Base-by-base conservation (phyloP, 1,284 basidiomycete species). In the Irpex sp. region DNA sequence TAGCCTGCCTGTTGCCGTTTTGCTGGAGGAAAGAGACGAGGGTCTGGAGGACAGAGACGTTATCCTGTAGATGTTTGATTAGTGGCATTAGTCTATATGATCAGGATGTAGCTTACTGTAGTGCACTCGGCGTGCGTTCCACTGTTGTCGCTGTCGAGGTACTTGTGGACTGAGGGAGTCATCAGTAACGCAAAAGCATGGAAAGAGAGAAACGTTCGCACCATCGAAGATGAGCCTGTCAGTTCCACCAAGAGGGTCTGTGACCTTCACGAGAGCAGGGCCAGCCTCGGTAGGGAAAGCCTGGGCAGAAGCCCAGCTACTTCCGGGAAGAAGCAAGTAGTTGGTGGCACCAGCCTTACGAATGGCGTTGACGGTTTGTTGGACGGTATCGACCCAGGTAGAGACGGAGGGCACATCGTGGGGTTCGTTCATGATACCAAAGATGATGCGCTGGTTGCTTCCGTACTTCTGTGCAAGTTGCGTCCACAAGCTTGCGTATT, bases 81-180 rank as follows among this genome's bases (percentile, higher is more conserved):
- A 42, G 51, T 12, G 9, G 39, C 42, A 5, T 37, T 18, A 4
- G 23, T 28, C 42, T 10, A 56, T 49, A 19, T 45, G 23, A 10
- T 19, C 4, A 21, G 2, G 16, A 1, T 23, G 21, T 12, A 12
- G 59, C 67, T 36, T 61, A 73, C 73, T 14, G 80, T 83, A 51
- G 75, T 78, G 64, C 78, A 77, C 63, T 81, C 78, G 10, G 77
- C 65, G 67, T 80, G 77, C 4, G 81, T 84, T 56, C 85, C 84
- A 48, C 78, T 80, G 70, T 83, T 82, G 70, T 85, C 83, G 58
- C 74, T 75, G 70, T 86, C 84, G 63, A 84, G 79, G 71, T 86
- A 86, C 71, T 84, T 81, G 77, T 85, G 83, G 4, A 84, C 82
- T 77, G 63, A 19, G 73, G 69, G 42, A 9, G 8, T 14, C 14